phyloP scores from a whole-genome alignment of 345 rosid genomes.

The Brassica napus region Da-Ae NC_063444.1:9612501-9613000 shows the following conservation, averaged over 20 bases:
- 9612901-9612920: constrained; percentile 42
- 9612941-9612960: constrained; percentile 44
- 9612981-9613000: constrained; percentile 55
- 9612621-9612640: constrained; percentile 60
- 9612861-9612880: constrained; percentile 69
- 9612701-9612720: constrained; percentile 80
- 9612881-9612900: constrained; percentile 54
- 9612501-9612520: constrained; percentile 24
- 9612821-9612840: constrained; percentile 74
- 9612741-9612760: constrained; percentile 91
- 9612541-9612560: background rate
- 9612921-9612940: constrained; percentile 49
- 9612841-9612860: constrained; percentile 69
- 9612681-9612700: constrained; percentile 65
- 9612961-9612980: constrained; percentile 49
- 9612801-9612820: constrained; percentile 72
- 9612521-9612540: constrained; percentile 2
- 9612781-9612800: constrained; percentile 84
- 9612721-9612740: constrained; percentile 94
- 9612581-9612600: constrained; percentile 17
- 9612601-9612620: constrained; percentile 50
- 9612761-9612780: constrained; percentile 89
- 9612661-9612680: constrained; percentile 62
- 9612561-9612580: constrained; percentile 5
- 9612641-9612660: constrained; percentile 49